These are phyloP conservation scores for Suhomyces kunorum DNA, from an alignment of 1,139 yeast species.

Conservation along the genomic window DNA sequence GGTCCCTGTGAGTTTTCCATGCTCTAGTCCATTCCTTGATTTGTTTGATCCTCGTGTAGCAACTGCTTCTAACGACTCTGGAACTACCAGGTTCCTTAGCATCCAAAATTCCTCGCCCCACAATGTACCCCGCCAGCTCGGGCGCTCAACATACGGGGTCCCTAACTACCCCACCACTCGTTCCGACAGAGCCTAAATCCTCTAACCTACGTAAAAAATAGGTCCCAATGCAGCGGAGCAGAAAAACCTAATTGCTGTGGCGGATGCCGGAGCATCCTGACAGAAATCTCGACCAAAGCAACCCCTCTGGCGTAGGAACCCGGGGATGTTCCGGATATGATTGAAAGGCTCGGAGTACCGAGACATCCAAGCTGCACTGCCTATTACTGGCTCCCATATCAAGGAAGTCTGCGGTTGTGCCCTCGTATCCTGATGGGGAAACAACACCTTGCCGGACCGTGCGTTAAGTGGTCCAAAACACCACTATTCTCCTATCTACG, in stretches of 20 bases:
- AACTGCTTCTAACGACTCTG: background rate
- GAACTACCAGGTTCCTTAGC: too few relatives aligned
- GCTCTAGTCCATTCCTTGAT: background rate
- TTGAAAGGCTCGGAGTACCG: too few relatives aligned
- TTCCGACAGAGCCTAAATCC: conserved; percentile 3
- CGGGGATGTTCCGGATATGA: too few relatives aligned
- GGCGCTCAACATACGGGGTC: background rate
- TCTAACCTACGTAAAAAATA: background rate
- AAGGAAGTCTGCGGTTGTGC: too few relatives aligned
- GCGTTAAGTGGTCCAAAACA: background rate
- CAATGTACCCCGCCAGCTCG: background rate
- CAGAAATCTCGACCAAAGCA: background rate
- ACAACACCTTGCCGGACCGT: too few relatives aligned
- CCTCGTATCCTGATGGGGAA: too few relatives aligned
- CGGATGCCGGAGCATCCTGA: background rate
- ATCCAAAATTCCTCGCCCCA: too few relatives aligned
- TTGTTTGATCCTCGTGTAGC: background rate
- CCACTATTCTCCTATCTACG: background rate
- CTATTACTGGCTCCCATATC: too few relatives aligned
- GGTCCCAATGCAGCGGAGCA: background rate
- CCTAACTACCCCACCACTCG: conserved; percentile 3
- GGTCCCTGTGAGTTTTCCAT: background rate
- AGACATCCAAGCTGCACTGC: too few relatives aligned
- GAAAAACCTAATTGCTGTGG: background rate
- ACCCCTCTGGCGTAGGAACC: background rate